Evolutionary conservation across 2,329 filamentous ascomycete species (phyloP), one percentile per base, ranked within the genome.

Genomic region (Sarocladium brachiariae): DNA sequence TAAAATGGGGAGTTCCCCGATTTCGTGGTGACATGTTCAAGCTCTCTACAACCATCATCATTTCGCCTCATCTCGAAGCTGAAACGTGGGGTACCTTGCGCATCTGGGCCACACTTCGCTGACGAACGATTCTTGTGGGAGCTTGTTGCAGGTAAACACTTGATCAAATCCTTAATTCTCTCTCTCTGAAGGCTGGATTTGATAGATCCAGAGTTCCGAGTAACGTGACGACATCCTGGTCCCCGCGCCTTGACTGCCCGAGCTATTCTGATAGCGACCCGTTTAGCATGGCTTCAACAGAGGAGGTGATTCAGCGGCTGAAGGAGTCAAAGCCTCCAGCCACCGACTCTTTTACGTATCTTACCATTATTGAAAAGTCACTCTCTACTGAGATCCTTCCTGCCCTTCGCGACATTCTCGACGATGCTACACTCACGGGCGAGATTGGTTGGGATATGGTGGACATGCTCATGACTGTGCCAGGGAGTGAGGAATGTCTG

Each of bases 401-500:
- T 1, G 70, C 78, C 3, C 73, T 92, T 41, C 78, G 89, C 57
- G 75, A 84, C 19, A 80, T 87, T 31, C 73, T 89, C 16, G 80
- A 86, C 63, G 81, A 88, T 72, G 72, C 75, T 9, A 73, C 78
- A 52, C 71, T 91, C 51, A 88, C 86, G 2, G 79, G 78, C 53
- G 85, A 89, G 51, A 90, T 92, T 59, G 88, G 88, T 47, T 93
- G 88, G 88, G 88, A 93, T 63, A 70, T 92, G 49, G 84, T 93
- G 19, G 84, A 87, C 61, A 80, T 89, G 60, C 76, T 93, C 4
- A 74, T 90, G 21, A 75, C 80, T 31, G 69, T 89, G 4, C 75
- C 86, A 1, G 81, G 77, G 11, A 84, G 83, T n/a, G 82, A 86
- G 57, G 67, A 75, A 43, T 90, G 87, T 61, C 73, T 92, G 14